phyloP scores from a whole-genome alignment of 2,329 filamentous ascomycete genomes.

The Tolypocladium ophioglossoides region DNA sequence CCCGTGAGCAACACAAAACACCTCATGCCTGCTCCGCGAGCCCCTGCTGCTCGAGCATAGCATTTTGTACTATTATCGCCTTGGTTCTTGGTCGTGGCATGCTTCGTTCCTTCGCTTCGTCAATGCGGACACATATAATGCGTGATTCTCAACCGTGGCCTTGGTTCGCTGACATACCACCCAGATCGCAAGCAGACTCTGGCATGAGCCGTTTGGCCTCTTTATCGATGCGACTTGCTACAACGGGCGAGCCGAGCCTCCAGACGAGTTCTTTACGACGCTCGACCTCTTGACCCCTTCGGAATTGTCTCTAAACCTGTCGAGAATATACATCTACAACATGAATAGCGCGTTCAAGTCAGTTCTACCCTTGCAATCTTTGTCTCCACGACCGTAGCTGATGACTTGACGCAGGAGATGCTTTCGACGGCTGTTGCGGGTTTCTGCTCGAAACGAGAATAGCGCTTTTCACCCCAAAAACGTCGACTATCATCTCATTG shows the following conservation, averaged over 20 bases:
- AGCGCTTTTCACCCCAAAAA: slow-evolving; percentile 54
- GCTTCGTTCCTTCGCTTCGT: background rate
- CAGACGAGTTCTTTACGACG: slow-evolving; percentile 54
- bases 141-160: too few relatives aligned
- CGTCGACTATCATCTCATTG: slow-evolving; percentile 54
- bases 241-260: slow-evolving; percentile 54
- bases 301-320: slow-evolving; percentile 48
- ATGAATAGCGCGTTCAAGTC: slow-evolving; percentile 62
- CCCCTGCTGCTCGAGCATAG: background rate
- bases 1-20: background rate
- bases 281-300: slow-evolving; percentile 51
- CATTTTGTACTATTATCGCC: background rate
- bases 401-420: slow-evolving; percentile 36
- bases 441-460: slow-evolving; percentile 48
- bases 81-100: background rate
- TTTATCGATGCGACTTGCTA: slow-evolving; percentile 63
- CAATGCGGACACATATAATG: background rate
- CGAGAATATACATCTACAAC: slow-evolving; percentile 58
- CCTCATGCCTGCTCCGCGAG: background rate
- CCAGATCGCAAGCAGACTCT: slow-evolving; percentile 57
- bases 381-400: background rate
- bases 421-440: slow-evolving; percentile 51
- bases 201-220: slow-evolving; percentile 58
- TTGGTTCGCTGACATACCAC: background rate
- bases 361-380: background rate